Evolutionary conservation across 2,329 filamentous ascomycete species (phyloP), one percentile per base, ranked within the genome.

Genomic region (Aspergillus felis): DNA sequence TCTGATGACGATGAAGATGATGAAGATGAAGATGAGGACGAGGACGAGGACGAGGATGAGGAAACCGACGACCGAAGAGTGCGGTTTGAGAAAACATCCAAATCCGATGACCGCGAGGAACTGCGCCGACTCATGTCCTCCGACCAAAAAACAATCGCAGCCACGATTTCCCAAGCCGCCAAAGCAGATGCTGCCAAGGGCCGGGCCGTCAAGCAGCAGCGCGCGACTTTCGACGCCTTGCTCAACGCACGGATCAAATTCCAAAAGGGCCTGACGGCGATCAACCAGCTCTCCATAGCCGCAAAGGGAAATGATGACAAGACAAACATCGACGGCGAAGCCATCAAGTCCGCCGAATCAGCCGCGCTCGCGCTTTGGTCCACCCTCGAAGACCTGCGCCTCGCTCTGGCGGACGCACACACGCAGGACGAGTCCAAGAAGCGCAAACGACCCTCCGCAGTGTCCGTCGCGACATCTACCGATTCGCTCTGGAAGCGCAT

Each of bases 201-300:
- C 12, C 78, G 84, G 55, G 93, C 93, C 0, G 90, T 99, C 41
- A 93, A 92, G 66, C 81, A 87, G 57, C 94, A 99, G 76, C 86
- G 92, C 53, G 88, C 87, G 60, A 86, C 88, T 0, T 99, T 96
- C 68, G 93, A 97, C 65, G 85, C 90, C 0, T 84, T 97, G 0
- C 82, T 99, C 32, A 96, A 96, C 75, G 84, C 92, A 14, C 87
- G 94, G 22, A 97, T 99, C 69, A 90, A 93, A 59, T 78, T 99
- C 20, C 95, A 99, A 73, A 97, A 97, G 74, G 91, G 90, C 1
- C 77, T 99, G 14, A 84, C 94, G 17, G 87, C 90, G 0, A 84
- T 88, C 27, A 97, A 97, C 73, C 88, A 91, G 1, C 80, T 95
- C 44, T 74, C 82, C 17, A 70, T 78, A 1, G 64, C 82, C 1